Conservation (phyloP, 2,329 filamentous ascomycete species). For the Trichoderma sp. region DNA sequence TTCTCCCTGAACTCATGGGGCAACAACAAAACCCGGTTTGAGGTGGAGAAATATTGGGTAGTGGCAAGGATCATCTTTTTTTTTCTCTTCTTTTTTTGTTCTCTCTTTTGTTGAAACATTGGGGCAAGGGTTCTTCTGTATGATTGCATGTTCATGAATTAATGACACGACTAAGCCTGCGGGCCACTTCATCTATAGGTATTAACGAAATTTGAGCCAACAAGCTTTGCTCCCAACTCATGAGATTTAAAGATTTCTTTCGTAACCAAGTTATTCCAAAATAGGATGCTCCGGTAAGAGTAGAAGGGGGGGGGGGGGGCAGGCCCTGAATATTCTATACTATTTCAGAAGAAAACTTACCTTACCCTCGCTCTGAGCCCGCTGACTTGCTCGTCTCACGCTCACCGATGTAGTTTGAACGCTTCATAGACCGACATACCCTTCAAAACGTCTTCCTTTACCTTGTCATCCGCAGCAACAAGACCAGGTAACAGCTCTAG, state of each 20-base stretch:
- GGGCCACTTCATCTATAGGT: slow-evolving; percentile 18
- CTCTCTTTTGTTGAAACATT: slow-evolving; percentile 26
- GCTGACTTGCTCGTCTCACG: slow-evolving; percentile 11
- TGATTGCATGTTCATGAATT: slow-evolving; percentile 42
- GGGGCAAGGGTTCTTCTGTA: slow-evolving; percentile 28
- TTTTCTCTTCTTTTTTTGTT: slow-evolving; percentile 14
- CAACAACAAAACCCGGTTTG: background rate
- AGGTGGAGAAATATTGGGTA: slow-evolving; percentile 15
- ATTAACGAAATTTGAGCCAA: slow-evolving; percentile 7
- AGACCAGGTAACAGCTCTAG: slow-evolving; percentile 57
- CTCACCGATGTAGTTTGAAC: slow-evolving; percentile 57
- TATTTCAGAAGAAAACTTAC: slow-evolving; percentile 25
- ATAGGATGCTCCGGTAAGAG: background rate
- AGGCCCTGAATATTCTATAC: background rate
- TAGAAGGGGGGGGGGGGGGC: background rate
- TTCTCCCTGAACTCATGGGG: slow-evolving; percentile 5
- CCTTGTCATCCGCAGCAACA: slow-evolving; percentile 54
- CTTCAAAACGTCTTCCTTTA: slow-evolving; percentile 62
- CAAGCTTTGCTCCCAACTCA: background rate
- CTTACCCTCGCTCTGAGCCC: background rate
- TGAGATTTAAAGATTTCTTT: background rate
- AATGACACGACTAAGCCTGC: slow-evolving; percentile 32
- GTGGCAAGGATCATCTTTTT: background rate
- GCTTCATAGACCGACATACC: slow-evolving; percentile 65
- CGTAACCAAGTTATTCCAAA: background rate